Evolutionary conservation across 768 basidiomycete species (phyloP).

Genomic region (Mrakia blollopis): DNA sequence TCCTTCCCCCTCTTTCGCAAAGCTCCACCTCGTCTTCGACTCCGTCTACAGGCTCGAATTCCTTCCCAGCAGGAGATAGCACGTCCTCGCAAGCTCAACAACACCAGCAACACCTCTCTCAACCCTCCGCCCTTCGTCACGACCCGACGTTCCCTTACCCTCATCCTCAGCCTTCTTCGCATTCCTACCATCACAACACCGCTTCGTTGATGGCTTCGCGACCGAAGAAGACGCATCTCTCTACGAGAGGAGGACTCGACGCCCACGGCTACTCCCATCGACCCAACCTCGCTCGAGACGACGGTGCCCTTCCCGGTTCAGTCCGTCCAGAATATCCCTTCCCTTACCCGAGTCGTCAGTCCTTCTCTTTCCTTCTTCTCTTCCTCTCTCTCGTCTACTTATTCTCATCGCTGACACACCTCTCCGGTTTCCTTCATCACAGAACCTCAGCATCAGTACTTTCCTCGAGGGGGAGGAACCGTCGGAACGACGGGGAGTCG

Average conservation of each 20-base stretch:
- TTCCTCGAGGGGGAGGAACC: not conserved
- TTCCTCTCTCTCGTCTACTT: not conserved
- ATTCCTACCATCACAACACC: not conserved
- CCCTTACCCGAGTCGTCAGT: conserved; percentile 11
- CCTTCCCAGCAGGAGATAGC: not conserved
- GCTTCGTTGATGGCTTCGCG: not conserved
- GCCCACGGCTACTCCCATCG: conserved; percentile 14
- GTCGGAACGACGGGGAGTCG: not conserved
- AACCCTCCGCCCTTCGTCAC: not conserved
- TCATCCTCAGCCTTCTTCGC: not conserved
- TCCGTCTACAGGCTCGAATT: not conserved
- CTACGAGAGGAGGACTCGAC: not conserved
- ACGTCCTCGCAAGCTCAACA: not conserved
- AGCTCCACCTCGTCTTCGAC: not conserved
- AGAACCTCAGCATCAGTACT: conserved; percentile 1
- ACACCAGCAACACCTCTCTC: not conserved
- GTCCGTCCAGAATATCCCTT: not conserved
- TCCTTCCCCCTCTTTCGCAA: not conserved
- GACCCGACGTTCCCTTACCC: not conserved
- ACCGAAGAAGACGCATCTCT: not conserved
- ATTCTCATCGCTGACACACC: not conserved
- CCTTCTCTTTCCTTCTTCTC: not conserved
- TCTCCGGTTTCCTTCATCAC: not conserved
- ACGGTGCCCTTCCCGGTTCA: not conserved
- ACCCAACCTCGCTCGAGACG: not conserved